A percentile compares a stretch with the other conserved stretches of the same genome.
These are phyloP conservation scores for Diaporthe aspalathi DNA, from an alignment of 2,329 filamentous ascomycete species.

Conservation along the genomic window DNA sequence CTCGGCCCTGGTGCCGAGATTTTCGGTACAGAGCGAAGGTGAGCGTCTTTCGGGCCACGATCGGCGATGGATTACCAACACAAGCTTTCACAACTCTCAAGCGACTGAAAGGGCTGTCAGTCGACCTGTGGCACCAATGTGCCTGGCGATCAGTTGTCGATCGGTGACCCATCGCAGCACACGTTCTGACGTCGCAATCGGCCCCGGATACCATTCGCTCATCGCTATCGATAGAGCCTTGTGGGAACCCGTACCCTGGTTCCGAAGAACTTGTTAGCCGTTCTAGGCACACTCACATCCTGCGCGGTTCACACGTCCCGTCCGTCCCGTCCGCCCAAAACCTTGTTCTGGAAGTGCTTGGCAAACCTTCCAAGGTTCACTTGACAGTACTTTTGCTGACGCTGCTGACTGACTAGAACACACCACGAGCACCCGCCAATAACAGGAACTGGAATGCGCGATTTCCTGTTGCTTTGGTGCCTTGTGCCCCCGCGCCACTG, in stretches of 20 bases:
- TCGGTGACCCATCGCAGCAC: conserved; percentile 17
- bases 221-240: conserved; percentile 36
- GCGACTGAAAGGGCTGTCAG: conserved; percentile 6
- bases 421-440: conserved; percentile 31
- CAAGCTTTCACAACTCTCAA: conserved; percentile 24
- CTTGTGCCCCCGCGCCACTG: conserved; percentile 16
- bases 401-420: conserved; percentile 15
- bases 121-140: conserved; percentile 26
- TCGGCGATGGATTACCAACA: conserved; percentile 29
- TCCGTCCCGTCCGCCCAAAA: conserved; percentile 13
- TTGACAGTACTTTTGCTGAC: conserved; percentile 10
- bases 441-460: conserved; percentile 31
- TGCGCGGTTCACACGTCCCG: conserved; percentile 1
- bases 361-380: conserved; percentile 10
- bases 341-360: conserved; percentile 30
- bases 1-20: conserved; percentile 13
- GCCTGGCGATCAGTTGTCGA: conserved; percentile 35
- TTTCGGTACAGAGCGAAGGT: background rate
- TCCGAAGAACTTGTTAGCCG: background rate
- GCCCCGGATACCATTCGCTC: conserved; percentile 8
- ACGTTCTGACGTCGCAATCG: conserved; percentile 27
- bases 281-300: conserved; percentile 3
- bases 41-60: conserved; percentile 10
- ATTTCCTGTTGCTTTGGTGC: conserved; percentile 29
- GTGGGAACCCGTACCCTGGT: conserved; percentile 12